These are phyloP conservation scores for Candida sojae DNA, from an alignment of 1,139 yeast species.

Conservation along the genomic window DNA sequence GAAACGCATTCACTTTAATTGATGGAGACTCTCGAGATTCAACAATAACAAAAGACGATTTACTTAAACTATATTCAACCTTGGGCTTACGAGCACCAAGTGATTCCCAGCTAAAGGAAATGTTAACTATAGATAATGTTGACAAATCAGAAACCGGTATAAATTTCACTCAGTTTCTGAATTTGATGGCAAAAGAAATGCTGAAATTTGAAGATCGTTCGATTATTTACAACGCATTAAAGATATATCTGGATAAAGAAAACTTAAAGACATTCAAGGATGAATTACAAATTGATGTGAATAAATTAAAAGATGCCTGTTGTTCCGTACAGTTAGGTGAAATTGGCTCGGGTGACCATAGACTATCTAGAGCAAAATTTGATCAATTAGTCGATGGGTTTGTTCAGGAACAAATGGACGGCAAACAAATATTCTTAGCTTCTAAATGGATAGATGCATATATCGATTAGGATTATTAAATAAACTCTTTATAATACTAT, in stretches of 20 bases:
- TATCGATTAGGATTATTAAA: conserved; percentile 29
- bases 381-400: conserved; percentile 57
- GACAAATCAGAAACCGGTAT: conserved; percentile 36
- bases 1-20: conserved; percentile 59
- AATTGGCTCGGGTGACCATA: conserved; percentile 48
- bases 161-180: conserved; percentile 70
- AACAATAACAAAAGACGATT: conserved; percentile 57
- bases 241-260: conserved; percentile 20
- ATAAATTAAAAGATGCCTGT: conserved; percentile 51
- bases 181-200: conserved; percentile 64
- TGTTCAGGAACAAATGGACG: conserved; percentile 57
- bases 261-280: conserved; percentile 44
- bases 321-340: conserved; percentile 48
- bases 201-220: conserved; percentile 58
- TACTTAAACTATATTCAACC: conserved; percentile 56
- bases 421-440: conserved; percentile 56
- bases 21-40: conserved; percentile 84
- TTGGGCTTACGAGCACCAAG: conserved; percentile 45
- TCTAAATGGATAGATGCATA: conserved; percentile 62
- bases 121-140: conserved; percentile 43
- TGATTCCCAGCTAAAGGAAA: conserved; percentile 43
- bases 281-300: conserved; percentile 48
- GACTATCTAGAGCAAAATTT: conserved; percentile 55
- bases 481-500: conserved; percentile 1
- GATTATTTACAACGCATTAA: conserved; percentile 65